A percentile compares a stretch with the other conserved stretches of the same genome.
Evolutionary conservation across 2,329 filamentous ascomycete genomes (phyloP).

Genomic region (Fusarium protoensiforme): DNA sequence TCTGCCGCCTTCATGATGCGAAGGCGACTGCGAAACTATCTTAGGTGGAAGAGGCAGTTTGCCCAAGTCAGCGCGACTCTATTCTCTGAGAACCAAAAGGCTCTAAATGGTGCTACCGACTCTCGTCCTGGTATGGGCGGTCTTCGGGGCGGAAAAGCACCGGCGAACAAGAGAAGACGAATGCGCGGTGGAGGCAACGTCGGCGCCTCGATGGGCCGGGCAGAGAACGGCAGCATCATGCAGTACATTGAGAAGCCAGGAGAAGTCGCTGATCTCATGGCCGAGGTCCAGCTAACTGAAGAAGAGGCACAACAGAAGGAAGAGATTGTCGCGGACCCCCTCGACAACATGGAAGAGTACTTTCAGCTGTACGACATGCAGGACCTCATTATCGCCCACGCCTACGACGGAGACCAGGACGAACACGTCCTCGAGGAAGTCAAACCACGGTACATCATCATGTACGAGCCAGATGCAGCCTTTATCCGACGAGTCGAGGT

Average conservation of each 20-base stretch:
- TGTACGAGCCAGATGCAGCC: constrained; percentile 96
- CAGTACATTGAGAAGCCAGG: constrained; percentile 84
- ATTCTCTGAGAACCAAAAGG: constrained; percentile 83
- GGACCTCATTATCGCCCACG: constrained; percentile 87
- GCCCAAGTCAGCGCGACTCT: constrained; percentile 83
- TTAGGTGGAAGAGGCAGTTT: constrained; percentile 92
- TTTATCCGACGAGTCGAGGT: constrained; percentile 96
- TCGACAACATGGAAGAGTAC: constrained; percentile 92
- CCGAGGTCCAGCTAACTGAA: constrained; percentile 84
- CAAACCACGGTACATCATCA: constrained; percentile 93
- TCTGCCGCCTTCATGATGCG: constrained; percentile 92
- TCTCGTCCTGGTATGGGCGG: constrained; percentile 57
- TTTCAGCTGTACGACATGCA: constrained; percentile 93
- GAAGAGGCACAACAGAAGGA: constrained; percentile 80
- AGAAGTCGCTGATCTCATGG: constrained; percentile 85
- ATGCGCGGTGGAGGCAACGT: constrained; percentile 80
- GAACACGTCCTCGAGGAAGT: constrained; percentile 96
- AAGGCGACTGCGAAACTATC: constrained; percentile 84
- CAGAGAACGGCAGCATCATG: constrained; percentile 78
- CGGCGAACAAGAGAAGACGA: constrained; percentile 87
- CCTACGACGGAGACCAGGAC: constrained; percentile 95
- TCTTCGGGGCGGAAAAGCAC: constrained; percentile 69
- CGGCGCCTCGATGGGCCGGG: constrained; percentile 68
- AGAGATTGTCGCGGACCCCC: constrained; percentile 78
- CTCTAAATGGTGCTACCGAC: constrained; percentile 74